Evolutionary conservation across 345 rosid species (phyloP), one percentile per base, ranked within the genome.

Genomic region (Durio zibethinus): DNA sequence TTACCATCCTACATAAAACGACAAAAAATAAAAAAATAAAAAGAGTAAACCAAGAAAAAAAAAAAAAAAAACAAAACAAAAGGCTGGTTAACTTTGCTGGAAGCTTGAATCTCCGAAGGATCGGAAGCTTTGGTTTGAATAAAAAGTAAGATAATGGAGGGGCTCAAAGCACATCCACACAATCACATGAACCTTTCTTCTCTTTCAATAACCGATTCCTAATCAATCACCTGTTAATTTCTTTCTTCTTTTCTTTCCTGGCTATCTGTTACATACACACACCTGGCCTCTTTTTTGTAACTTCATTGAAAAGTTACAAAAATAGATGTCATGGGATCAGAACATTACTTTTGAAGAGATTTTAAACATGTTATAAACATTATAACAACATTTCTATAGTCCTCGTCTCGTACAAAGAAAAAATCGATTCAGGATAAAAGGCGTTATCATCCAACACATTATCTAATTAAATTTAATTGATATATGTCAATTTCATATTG

Each of bases 111-210:
- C 61, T 62, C 57, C 77, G 23, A 66, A n/a, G n/a, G n/a, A n/a
- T n/a, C n/a, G n/a, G n/a, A n/a, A 80, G 80, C 94, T 89, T 93
- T 80, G 89, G 92, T 87, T 88, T 84, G 83, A 91, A 84, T 84
- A 79, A 91, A 88, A 90, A 85, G 86, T 76, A 83, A 68, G 75
- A 29, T 18, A 57, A 29, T 27, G 31, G 11, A 43, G 57, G 42
- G 69, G 67, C 40, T 76, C 56, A 40, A 67, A 79, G 80, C 75
- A 78, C 85, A 35, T 52, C 64, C 72, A 66, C 78, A 38, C 72
- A 78, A 54, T 71, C 74, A 43, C 80, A 72, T 31, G 74, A 73
- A 45, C 47, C 35, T 77, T 65, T 76, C 74, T 72, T 81, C 77
- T 77, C 80, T 72, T 63, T 40, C 83, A 67, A 60, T 76, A 83